Conservation (phyloP, 2,329 filamentous ascomycete species). For the Lachnellula cervina region DNA sequence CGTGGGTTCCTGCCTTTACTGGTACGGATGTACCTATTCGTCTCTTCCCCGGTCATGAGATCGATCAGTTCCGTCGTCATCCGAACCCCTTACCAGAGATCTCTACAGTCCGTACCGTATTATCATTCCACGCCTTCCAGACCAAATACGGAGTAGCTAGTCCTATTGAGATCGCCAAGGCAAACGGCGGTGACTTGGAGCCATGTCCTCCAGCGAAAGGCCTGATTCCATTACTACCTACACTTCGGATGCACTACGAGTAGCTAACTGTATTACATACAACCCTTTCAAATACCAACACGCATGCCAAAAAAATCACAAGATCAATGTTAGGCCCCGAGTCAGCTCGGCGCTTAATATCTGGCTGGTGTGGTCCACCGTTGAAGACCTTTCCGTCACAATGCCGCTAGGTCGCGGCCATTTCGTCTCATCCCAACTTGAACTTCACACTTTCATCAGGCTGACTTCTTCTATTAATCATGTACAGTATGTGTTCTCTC, state of each 20-base stretch:
- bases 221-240: no score
- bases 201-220: no score
- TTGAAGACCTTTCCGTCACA: background rate
- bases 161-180: no score
- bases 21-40: background rate
- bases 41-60: background rate
- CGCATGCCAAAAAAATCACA: background rate
- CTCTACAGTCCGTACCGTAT: background rate
- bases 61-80: background rate
- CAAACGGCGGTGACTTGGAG: no score
- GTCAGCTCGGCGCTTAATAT: background rate
- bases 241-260: no score
- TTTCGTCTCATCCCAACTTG: background rate
- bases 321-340: background rate
- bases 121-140: background rate
- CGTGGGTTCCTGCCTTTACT: background rate
- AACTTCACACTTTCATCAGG: background rate
- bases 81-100: background rate
- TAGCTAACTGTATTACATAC: no score
- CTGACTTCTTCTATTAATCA: background rate
- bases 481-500: background rate
- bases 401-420: background rate
- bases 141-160: no score
- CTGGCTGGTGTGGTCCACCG: background rate
- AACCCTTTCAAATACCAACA: no score